Percentiles rank a stretch among this genome's conserved stretches.
Conservation (phyloP, 257 asterid genomes). For the Solanum lycopersicoides region DNA sequence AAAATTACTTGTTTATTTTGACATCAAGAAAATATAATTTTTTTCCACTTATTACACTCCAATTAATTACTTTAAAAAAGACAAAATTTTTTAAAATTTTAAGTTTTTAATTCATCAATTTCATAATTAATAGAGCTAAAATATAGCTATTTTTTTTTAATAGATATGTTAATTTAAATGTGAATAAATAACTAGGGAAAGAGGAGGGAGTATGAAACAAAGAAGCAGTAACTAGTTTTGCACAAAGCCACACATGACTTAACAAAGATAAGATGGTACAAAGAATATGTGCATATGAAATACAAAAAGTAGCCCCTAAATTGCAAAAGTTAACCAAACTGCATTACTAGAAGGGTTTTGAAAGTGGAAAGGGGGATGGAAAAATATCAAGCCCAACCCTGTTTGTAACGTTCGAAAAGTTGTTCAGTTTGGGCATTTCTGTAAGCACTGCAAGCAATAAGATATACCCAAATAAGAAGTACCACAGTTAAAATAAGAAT, state of each 20-base stretch:
- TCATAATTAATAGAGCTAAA: too few species aligned
- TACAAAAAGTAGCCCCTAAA: neutral
- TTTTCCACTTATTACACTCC: too few species aligned
- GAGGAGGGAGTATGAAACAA: neutral
- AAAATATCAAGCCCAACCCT: constrained; percentile 37
- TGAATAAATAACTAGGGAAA: too few species aligned
- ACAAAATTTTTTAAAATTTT: too few species aligned
- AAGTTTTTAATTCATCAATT: too few species aligned
- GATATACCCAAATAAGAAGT: constrained; percentile 54
- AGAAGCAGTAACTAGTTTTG: neutral
- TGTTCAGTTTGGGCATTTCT: constrained; percentile 73
- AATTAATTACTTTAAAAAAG: too few species aligned
- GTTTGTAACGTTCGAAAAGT: constrained; percentile 49
- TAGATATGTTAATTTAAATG: too few species aligned
- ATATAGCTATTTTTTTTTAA: too few species aligned
- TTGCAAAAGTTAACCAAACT: neutral
- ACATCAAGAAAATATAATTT: too few species aligned
- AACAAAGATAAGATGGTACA: neutral
- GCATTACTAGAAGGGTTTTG: neutral
- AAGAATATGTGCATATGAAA: neutral
- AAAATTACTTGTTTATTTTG: too few species aligned
- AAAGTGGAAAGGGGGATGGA: neutral
- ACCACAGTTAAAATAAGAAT: constrained; percentile 67
- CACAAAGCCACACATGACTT: neutral
- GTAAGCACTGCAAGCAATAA: constrained; percentile 75